A percentile compares a stretch with the other conserved stretches of the same genome.
Conservation (phyloP, 768 basidiomycete genomes). For the Gymnopilus dilepis region DNA sequence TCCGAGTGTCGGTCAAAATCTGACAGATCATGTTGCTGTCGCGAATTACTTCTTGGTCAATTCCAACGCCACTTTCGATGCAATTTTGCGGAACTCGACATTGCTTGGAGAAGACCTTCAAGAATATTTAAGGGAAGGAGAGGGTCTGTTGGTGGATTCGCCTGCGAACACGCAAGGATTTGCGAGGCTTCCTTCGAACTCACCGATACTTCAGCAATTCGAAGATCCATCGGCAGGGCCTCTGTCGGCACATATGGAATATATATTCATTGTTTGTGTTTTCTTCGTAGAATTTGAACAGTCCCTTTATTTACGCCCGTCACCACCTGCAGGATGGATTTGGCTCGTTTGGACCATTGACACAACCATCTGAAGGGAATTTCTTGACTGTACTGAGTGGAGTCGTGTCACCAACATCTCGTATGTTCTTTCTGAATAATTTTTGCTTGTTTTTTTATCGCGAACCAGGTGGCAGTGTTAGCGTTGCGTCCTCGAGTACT, state of each 20-base stretch:
- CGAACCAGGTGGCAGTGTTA: not conserved
- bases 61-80: slow-evolving; percentile 25
- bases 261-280: slow-evolving; percentile 29
- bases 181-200: slow-evolving; percentile 26
- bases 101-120: slow-evolving; percentile 18
- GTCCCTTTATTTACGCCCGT: not conserved
- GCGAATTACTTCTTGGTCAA: slow-evolving; percentile 28
- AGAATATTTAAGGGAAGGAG: slow-evolving; percentile 31
- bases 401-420: slow-evolving; percentile 17
- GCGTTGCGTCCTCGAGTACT: not conserved
- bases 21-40: slow-evolving; percentile 33
- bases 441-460: not conserved
- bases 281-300: no score
- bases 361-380: slow-evolving; percentile 27
- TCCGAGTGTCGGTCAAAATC: slow-evolving; percentile 33
- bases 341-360: slow-evolving; percentile 6
- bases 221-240: slow-evolving; percentile 37
- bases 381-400: slow-evolving; percentile 28
- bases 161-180: slow-evolving; percentile 26
- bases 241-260: slow-evolving; percentile 36
- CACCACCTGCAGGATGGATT: not conserved
- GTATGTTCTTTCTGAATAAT: not conserved
- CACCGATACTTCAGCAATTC: slow-evolving; percentile 21
- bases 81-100: slow-evolving; percentile 19
- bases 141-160: slow-evolving; percentile 28